Evolutionary conservation across 2,329 filamentous ascomycete species (phyloP).

Genomic region (Hypoxylon sp.): DNA sequence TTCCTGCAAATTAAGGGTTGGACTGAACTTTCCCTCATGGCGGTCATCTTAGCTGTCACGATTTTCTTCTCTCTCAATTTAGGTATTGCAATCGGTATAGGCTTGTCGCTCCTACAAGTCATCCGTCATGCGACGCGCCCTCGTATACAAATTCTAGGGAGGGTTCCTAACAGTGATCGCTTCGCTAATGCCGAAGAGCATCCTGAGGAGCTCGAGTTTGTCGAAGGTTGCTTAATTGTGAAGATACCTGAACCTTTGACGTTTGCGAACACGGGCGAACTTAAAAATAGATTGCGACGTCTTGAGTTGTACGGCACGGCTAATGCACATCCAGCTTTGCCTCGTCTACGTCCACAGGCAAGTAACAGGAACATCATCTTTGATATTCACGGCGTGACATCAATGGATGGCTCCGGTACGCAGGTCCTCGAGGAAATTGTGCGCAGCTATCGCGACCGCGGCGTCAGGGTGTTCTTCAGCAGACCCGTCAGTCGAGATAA

Average conservation of each 20-base stretch:
- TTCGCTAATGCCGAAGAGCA: conserved; percentile 89
- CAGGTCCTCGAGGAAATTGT: conserved; percentile 96
- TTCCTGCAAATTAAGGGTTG: conserved; percentile 89
- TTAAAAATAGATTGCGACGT: conserved; percentile 85
- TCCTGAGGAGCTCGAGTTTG: conserved; percentile 82
- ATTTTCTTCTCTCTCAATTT: conserved; percentile 95
- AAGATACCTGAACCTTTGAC: conserved; percentile 98
- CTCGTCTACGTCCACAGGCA: conserved; percentile 80
- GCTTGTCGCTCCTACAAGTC: conserved; percentile 88
- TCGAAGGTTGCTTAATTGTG: conserved; percentile 93
- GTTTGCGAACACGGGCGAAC: conserved; percentile 94
- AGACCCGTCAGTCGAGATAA: conserved; percentile 65
- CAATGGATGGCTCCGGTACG: conserved; percentile 91
- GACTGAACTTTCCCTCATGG: conserved; percentile 89
- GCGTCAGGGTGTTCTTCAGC: conserved; percentile 83
- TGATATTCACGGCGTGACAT: conserved; percentile 97
- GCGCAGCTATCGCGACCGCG: conserved; percentile 79
- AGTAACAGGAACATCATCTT: conserved; percentile 95
- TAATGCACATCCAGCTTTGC: conserved; percentile 87
- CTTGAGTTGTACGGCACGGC: conserved; percentile 93
- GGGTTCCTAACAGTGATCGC: conserved; percentile 83
- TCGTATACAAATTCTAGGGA: conserved; percentile 95
- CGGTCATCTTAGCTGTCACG: conserved; percentile 89
- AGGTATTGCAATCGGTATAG: conserved; percentile 94
- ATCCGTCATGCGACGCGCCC: conserved; percentile 92